Percentiles rank a stretch among this genome's conserved stretches.
Evolutionary conservation across 257 asterid genomes (phyloP).

Genomic region (Euphrasia confusa): DNA sequence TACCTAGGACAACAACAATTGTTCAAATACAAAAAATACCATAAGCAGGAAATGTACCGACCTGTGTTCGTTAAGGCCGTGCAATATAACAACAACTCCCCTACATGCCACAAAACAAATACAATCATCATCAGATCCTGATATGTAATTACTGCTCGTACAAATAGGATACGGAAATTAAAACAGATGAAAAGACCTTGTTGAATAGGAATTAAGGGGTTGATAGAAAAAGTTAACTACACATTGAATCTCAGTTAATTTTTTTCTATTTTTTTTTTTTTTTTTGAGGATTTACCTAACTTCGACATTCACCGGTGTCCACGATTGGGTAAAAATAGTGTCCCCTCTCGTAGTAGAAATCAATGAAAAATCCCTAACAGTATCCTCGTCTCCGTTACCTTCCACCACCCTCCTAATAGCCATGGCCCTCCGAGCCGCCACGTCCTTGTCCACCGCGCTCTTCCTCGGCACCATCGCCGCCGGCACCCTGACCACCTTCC

Average conservation of each 20-base stretch:
- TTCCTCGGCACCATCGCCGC: slow-evolving; percentile 58
- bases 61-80: slow-evolving; percentile 98
- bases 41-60: slow-evolving; percentile 21
- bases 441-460: slow-evolving; percentile 60
- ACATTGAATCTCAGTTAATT: too few species aligned
- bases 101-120: slow-evolving; percentile 36
- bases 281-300: slow-evolving; percentile 41
- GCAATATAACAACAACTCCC: slow-evolving; percentile 80
- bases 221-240: too few species aligned
- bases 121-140: slow-evolving; percentile 6
- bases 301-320: slow-evolving; percentile 57
- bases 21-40: background rate
- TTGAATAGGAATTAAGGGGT: too few species aligned
- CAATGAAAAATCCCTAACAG: slow-evolving; percentile 48
- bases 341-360: slow-evolving; percentile 60
- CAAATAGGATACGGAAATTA: background rate
- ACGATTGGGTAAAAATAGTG: slow-evolving; percentile 66
- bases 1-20: background rate
- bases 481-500: slow-evolving; percentile 56
- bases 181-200: background rate
- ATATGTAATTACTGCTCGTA: background rate
- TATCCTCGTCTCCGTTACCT: slow-evolving; percentile 27
- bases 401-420: slow-evolving; percentile 70
- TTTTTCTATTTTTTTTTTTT: too few species aligned
- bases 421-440: slow-evolving; percentile 61